phyloP scores from a whole-genome alignment of 2,329 filamentous ascomycete genomes.

The Apiospora koreana region DNA sequence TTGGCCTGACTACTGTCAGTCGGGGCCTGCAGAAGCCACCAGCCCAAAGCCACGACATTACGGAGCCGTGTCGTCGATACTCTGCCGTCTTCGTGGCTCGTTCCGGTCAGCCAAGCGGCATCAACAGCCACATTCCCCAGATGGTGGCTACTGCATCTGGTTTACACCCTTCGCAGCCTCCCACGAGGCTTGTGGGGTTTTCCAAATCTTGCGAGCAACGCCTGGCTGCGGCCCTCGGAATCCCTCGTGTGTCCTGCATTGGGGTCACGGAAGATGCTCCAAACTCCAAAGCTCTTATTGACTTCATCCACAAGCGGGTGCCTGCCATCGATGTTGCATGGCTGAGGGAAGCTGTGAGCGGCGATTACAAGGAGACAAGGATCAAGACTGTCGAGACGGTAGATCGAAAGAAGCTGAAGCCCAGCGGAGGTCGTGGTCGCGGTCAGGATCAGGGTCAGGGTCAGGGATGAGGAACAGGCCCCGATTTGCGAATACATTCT shows the following conservation, averaged over 20 bases:
- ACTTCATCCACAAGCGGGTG: constrained; percentile 56
- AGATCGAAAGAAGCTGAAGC: neutral
- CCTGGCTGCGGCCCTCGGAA: constrained; percentile 56
- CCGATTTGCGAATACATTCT: neutral
- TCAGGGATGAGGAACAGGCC: neutral
- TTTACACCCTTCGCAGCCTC: constrained; percentile 35
- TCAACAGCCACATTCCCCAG: constrained; percentile 62
- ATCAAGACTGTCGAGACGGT: constrained; percentile 46
- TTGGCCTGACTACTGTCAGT: constrained; percentile 67
- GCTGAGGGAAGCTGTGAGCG: constrained; percentile 48
- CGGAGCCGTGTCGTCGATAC: constrained; percentile 32
- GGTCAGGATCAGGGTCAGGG: no score
- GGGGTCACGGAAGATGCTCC: constrained; percentile 60
- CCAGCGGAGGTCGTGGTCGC: neutral
- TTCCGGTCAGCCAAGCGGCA: constrained; percentile 56
- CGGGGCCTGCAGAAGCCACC: constrained; percentile 54
- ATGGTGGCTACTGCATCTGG: constrained; percentile 54
- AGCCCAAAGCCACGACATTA: constrained; percentile 14
- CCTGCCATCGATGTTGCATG: constrained; percentile 55
- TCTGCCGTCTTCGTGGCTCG: constrained; percentile 59
- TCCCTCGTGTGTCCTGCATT: constrained; percentile 66
- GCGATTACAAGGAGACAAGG: constrained; percentile 46
- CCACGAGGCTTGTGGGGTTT: constrained; percentile 62
- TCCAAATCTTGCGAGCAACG: constrained; percentile 60
- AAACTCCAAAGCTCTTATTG: constrained; percentile 55